Evolutionary conservation across 1,284 basidiomycete species (phyloP).

Genomic region (Sporisorium exsertum): DNA sequence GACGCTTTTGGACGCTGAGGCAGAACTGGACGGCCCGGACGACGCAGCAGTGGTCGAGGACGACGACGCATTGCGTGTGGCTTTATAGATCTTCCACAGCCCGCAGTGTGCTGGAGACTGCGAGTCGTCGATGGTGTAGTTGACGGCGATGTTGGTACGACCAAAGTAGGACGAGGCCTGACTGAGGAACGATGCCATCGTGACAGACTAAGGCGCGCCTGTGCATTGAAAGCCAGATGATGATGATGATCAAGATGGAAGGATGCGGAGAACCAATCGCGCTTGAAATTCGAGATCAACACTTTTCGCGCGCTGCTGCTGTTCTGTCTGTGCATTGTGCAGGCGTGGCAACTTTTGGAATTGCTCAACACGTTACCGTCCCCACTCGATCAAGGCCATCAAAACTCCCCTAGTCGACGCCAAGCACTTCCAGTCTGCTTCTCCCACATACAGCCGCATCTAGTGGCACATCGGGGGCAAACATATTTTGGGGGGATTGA

Average conservation of each 20-base stretch:
- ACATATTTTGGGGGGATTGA: neutral
- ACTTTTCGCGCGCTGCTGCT: slow-evolving; percentile 12
- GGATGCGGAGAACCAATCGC: neutral
- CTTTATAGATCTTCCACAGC: slow-evolving; percentile 65
- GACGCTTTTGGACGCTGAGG: slow-evolving; percentile 16
- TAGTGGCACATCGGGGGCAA: neutral
- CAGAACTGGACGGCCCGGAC: slow-evolving; percentile 4
- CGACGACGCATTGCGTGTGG: slow-evolving; percentile 50
- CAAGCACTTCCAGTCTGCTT: neutral
- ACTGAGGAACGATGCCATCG: slow-evolving; percentile 58
- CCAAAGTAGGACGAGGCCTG: slow-evolving; percentile 64
- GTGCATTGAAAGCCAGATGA: neutral
- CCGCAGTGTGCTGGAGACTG: slow-evolving; percentile 57
- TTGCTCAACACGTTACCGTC: neutral
- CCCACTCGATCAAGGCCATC: neutral
- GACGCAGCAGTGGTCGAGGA: slow-evolving; percentile 7
- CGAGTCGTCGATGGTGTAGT: slow-evolving; percentile 63
- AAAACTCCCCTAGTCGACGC: neutral
- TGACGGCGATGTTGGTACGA: slow-evolving; percentile 62
- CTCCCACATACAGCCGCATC: too few species aligned
- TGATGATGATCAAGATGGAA: slow-evolving; percentile 1
- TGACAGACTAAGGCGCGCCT: neutral
- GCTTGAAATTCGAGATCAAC: slow-evolving; percentile 17
- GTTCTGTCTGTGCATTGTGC: neutral
- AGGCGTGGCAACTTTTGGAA: slow-evolving; percentile 2